Conservation (phyloP, 83 land plant genomes). For the Isoetes engelmannii region DNA sequence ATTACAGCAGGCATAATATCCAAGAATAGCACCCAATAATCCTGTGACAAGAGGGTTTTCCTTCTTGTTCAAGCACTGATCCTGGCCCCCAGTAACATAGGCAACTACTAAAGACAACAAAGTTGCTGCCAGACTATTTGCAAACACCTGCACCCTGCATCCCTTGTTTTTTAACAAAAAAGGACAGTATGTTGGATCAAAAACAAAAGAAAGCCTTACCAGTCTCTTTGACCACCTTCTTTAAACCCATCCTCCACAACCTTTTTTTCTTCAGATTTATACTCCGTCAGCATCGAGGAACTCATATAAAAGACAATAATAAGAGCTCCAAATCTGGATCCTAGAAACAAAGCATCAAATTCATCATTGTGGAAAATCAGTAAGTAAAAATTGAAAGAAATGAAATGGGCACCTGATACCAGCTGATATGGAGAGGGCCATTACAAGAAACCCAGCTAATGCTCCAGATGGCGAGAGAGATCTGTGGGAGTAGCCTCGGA, state of each 20-base stretch:
- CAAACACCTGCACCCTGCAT: constrained; percentile 71
- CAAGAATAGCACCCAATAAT: constrained; percentile 68
- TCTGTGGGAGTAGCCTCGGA: too few relatives aligned
- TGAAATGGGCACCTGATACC: constrained; percentile 44
- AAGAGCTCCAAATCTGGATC: constrained; percentile 71
- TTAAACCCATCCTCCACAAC: constrained; percentile 63
- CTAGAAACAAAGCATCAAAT: not conserved
- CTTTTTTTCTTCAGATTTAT: constrained; percentile 68
- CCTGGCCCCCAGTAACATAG: constrained; percentile 44
- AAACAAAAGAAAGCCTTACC: constrained; percentile 39
- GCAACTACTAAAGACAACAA: constrained; percentile 44
- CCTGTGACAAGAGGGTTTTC: constrained; percentile 46
- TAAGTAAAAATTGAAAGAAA: not conserved
- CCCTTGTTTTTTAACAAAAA: constrained; percentile 4
- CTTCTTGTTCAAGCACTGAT: constrained; percentile 59
- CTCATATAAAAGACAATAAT: constrained; percentile 69
- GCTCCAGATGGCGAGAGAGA: constrained; percentile 74
- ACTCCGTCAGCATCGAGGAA: constrained; percentile 76
- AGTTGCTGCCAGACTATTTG: constrained; percentile 64
- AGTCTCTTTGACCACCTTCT: constrained; percentile 89
- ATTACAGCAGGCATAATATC: constrained; percentile 90
- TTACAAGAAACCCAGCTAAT: constrained; percentile 53
- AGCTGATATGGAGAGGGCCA: constrained; percentile 48
- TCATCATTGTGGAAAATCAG: not conserved
- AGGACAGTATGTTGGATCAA: too few relatives aligned